Evolutionary conservation across 1,284 basidiomycete genomes (phyloP), one percentile per base, ranked within the genome.

Genomic region (Sanghuangporus weigelae): DNA sequence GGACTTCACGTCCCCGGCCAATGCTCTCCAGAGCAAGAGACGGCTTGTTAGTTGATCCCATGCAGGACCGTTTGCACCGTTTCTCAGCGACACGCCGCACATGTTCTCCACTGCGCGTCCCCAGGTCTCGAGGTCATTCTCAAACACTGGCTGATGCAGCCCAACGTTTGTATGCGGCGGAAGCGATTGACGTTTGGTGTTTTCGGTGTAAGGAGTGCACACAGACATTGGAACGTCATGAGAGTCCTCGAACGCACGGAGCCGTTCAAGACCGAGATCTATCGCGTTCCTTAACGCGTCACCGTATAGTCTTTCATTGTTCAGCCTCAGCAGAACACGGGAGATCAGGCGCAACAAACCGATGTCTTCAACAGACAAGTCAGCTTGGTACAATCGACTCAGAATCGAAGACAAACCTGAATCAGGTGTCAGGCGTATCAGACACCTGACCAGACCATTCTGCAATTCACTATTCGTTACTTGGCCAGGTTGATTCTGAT

Each of bases 401-500:
- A n/a, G 4, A 23, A 6, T 44, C n/a, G 8, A 7, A 10, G 16
- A 70, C 70, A 46, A 57, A 69, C 70, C 71, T 19, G 68, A 67
- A 60, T 72, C 68, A 21, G 73, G 70, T 26, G 87, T 54, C 16
- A 88, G 70, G 16, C 73, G 69, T 1, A 67, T 68, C 31, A 89
- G 56, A 68, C 85, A 87, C 66, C 87, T 77, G 61, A 77, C 79
- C 10, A 89, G 71, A 7, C 75, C 73, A 5, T 71, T 68, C 49
- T 81, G 78, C 88, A 88, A 90, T 71, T 84, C 82, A 1, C 83
- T 81, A 26, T 74, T 73, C 0, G 81, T 86, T 0, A 80, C 75
- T 0, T 73, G 70, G 63, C 83, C 83, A 31, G 89, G 50, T 69
- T 83, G 87, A 7, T 61, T 63, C 0, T 73, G 62, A 63, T 86